Base-by-base conservation (phyloP, 495 filamentous ascomycete species). In the Hypoxylon rickii region DNA sequence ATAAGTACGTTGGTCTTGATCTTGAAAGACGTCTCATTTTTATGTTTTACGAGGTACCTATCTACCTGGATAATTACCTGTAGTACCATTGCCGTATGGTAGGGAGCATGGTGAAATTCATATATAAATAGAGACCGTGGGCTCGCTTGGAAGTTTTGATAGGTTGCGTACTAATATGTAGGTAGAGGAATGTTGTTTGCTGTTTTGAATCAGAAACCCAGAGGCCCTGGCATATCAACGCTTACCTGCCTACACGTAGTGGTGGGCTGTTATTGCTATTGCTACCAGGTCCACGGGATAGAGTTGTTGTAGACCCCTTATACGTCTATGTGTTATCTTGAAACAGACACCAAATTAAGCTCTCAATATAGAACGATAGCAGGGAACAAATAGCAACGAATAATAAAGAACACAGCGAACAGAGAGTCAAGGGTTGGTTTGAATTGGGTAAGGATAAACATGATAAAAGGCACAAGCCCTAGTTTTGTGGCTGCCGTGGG, bases 401-500 rank as follows among this genome's bases (percentile, higher is more conserved):
- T n/a, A n/a, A n/a, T n/a, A n/a, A n/a, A n/a, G n/a, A 15, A 21
- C 4, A 45, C 10, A 29, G 24, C 24, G 24, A 29, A 29, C 24
- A 29, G 10, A 29, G 4, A 29, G 10, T 10, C 4, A 29, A 29
- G 10, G 24, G 10, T 44, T 46, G 40, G 44, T 46, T 56, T 45
- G 39, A 20, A 54, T 54, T 51, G 44, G 44, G 44, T 3, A 26
- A 44, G 26, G 19, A 44, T 45, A 42, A 52, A 52, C 42, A 29
- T 46, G 26, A 24, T 21, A 26, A 26, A 36, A 19, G 41, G 34
- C 19, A n/a, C 49, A 43, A 47, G 50, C 16, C 39, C 48, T 38
- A 22, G 43, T 41, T 44, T 40, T 55, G 34, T 50, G 45, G 51
- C 45, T 49, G n/a, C n/a, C n/a, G n/a, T n/a, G n/a, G n/a, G n/a